Evolutionary conservation across 441 rosid genomes (phyloP), one percentile per base, ranked within the genome.

Genomic region (Euphorbia schlechtendalii): DNA sequence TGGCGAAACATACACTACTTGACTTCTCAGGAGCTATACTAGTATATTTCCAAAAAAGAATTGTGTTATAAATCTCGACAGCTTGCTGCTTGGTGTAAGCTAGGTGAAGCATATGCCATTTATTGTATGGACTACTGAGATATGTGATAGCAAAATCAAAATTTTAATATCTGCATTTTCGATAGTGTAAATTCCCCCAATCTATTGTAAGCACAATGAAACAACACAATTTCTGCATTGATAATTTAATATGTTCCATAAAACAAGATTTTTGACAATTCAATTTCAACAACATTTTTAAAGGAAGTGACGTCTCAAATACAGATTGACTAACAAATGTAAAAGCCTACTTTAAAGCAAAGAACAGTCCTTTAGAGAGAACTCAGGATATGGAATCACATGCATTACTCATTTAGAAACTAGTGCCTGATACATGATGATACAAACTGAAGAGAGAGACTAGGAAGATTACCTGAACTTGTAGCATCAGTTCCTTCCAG

Each of bases 401-500:
- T 0, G 21, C 22, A n/a, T 48, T 46, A 17, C 51, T 48, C 53
- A 17, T 17, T 48, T 22, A 48, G 17, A 48, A 48, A 48, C 53
- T n/a, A 48, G 24, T n/a, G 53, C 22, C 53, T n/a, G 53, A 48
- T 22, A 34, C 14, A 58, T 15, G 20, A 58, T 46, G n/a, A 34
- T 32, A 34, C 0, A 56, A 28, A 70, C 41, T 65, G 32, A 65
- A 8, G 41, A 61, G 38, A 53, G 21, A 28, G 67, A 54, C 36
- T 34, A 49, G 1, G 30, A 24, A 64, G 20, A 51, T 53, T 69
- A 87, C 98, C 96, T 82, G 92, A 79, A 76, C 76, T 81, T 66
- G 86, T 55, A 64, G 82, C 79, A 73, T 63, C 81, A 49, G 59
- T 38, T 43, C 49, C 65, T 64, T 76, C 85, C 27, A 20, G 73